Percentiles rank a stretch among this genome's conserved stretches.
phyloP scores from a whole-genome alignment of 768 basidiomycete species.

The Cytidiella melzeri region DNA sequence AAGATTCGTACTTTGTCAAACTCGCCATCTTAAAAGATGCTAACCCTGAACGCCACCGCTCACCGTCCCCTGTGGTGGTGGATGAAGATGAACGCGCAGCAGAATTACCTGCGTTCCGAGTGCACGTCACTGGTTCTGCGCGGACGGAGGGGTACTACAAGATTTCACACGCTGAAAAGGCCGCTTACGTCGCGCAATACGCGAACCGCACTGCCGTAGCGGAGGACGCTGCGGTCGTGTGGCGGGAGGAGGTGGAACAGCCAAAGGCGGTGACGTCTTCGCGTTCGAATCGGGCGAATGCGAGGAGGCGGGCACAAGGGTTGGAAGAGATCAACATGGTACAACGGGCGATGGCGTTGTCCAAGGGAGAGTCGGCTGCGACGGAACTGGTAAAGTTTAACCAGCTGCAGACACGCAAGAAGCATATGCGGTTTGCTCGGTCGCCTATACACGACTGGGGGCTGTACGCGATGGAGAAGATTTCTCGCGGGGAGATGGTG shows the following conservation, averaged over 20 bases:
- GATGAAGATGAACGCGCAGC: constrained; percentile 19
- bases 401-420: constrained; percentile 96
- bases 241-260: constrained; percentile 40
- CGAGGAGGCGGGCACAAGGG: constrained; percentile 84
- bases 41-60: constrained; percentile 14
- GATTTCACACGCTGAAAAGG: constrained; percentile 87
- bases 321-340: constrained; percentile 94
- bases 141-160: constrained; percentile 95
- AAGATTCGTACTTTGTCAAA: constrained; percentile 79
- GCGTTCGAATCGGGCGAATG: constrained; percentile 87
- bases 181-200: constrained; percentile 88
- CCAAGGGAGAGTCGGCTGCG: constrained; percentile 67
- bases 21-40: constrained; percentile 43
- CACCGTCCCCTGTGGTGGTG: constrained; percentile 16
- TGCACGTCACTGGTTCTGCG: constrained; percentile 80
- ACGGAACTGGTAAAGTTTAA: constrained; percentile 94
- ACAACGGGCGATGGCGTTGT: constrained; percentile 70
- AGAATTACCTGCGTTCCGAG: constrained; percentile 49
- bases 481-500: constrained; percentile 94
- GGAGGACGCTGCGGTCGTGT: constrained; percentile 33
- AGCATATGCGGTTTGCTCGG: constrained; percentile 90
- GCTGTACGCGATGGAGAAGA: constrained; percentile 94
- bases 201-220: constrained; percentile 49
- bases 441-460: constrained; percentile 99
- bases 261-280: constrained; percentile 64